A percentile compares a stretch with the other conserved stretches of the same genome.
Conservation (phyloP, 345 rosid species). For the Heritiera fomes region DNA sequence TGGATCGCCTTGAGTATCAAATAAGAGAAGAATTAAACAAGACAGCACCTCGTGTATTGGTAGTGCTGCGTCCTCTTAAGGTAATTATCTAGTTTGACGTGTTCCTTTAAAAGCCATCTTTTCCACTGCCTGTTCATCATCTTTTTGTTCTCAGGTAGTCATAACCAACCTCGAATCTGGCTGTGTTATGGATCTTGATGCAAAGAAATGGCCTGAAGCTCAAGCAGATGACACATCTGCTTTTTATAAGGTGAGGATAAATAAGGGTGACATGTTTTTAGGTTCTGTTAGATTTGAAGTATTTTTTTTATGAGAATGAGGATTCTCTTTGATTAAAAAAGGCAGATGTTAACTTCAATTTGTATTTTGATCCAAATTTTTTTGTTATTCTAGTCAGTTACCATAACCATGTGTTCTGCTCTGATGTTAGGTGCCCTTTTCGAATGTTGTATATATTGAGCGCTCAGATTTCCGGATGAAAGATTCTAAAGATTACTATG, state of each 20-base stretch:
- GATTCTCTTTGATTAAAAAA: neutral
- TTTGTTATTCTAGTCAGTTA: slow-evolving; percentile 10
- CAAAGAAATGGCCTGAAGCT: slow-evolving; percentile 95
- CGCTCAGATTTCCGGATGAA: slow-evolving; percentile 85
- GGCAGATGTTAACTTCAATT: neutral
- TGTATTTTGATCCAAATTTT: neutral
- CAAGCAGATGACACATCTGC: slow-evolving; percentile 64
- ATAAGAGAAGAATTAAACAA: slow-evolving; percentile 92
- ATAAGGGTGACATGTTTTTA: neutral
- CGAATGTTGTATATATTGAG: slow-evolving; percentile 81
- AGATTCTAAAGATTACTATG: slow-evolving; percentile 94
- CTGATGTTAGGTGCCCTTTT: slow-evolving; percentile 63
- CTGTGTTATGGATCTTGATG: slow-evolving; percentile 67
- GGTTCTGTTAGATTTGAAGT: neutral
- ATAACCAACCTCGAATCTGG: slow-evolving; percentile 76
- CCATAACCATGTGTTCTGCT: neutral
- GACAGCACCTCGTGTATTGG: slow-evolving; percentile 82
- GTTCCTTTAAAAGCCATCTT: slow-evolving; percentile 2
- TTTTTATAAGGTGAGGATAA: slow-evolving; percentile 73
- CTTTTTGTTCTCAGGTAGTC: slow-evolving; percentile 47
- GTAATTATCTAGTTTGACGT: slow-evolving; percentile 36
- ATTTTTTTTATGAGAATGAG: neutral
- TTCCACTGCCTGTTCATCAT: neutral
- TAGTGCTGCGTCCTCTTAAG: slow-evolving; percentile 90
- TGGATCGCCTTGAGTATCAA: slow-evolving; percentile 94